Base-by-base conservation (phyloP, 2,329 filamentous ascomycete species). In the Cladosporium sp. region DNA sequence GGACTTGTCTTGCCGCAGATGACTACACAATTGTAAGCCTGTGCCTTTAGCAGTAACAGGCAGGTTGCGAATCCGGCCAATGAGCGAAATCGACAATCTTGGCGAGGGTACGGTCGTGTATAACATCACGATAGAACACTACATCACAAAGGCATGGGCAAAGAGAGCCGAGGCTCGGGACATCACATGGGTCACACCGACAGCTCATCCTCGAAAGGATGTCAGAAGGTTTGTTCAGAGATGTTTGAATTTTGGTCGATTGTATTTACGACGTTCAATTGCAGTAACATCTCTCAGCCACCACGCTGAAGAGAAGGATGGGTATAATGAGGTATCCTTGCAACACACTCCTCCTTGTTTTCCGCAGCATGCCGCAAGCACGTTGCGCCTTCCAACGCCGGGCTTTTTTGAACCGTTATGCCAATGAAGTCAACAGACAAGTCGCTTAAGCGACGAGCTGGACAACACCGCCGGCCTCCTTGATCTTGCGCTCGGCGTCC, bases 401-500 rank as follows among this genome's bases (percentile, higher is more conserved):
- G 40, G 48, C 43, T 19, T 43, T 42, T 42, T 50, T 43, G 38
- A 49, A 43, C 28, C 14, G 38, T 44, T 51, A 43, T 53, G 16
- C 48, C 18, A 40, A 40, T 43, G 32, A 41, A 38, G 35, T 38
- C 35, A 38, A 38, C 35, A 16, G 11, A 38, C 35, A 41, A 35
- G 43, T 49, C 66, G 64, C 69, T 81, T 87, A 96, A 78, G 90
- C 91, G 71, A 96, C 89, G 74, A 96, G 83, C 83, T 96, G 89
- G 70, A 95, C 81, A 70, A 95, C 88, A 77, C 92, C 92, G 76
- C 93, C 93, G 70, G 91, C 92, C 77, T 93, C 89, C 74, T 88
- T 95, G 78, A 98, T 96, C 87, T 98, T 98, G 80, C 89, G 82
- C 86, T 98, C 93, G 65, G 93, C 93, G 75, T 95, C 85, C 74